Base-by-base conservation (phyloP, 208 protist genomes). In the Naegleria lovaniensis region DNA sequence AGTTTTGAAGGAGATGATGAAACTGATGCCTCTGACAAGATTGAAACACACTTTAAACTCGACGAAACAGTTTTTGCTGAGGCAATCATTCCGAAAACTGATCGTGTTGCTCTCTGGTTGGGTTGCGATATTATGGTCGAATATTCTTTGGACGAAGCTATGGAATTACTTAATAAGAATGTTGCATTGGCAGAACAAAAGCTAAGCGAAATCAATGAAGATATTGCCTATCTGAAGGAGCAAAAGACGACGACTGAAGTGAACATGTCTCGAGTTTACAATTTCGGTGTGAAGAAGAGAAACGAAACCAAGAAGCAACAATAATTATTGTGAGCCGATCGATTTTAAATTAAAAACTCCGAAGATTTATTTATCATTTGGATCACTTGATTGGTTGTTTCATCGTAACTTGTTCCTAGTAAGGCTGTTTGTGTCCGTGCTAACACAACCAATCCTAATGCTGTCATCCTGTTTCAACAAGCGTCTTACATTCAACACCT, bases 71-170 rank as follows among this genome's bases (percentile, higher is more conserved):
- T 93, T 15, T 92, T 86, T 41, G 91, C 40, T 59, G 38, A 92
- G 33, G 91, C 92, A 19, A 48, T n/a, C 9, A 33, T 93, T 9
- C 41, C 67, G 9, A 90, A 83, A 41, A 87, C 19, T 39, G 89
- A 83, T 40, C 19, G 19, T 36, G 89, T 90, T 75, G 83, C 83
- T n/a, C 95, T 95, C 39, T 95, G 91, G 93, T 76, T 94, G n/a
- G 94, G 94, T 85, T 94, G 92, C 6, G 96, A 96, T 91, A 91
- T 94, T 0, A 96, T 96, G 94, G 92, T 96, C 83, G 95, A 96
- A 89, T 96, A 94, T 87, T 91, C 94, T 16, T 94, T 94, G 59
- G 95, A 95, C 16, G 95, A 96, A 85, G 95, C 95, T 11, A 83
- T 91, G 38, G 55, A 94, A 9, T 90, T 96, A 43, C 87, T 96